Conservation (phyloP, 2,329 filamentous ascomycete species). For the Phialophora tarda region DNA sequence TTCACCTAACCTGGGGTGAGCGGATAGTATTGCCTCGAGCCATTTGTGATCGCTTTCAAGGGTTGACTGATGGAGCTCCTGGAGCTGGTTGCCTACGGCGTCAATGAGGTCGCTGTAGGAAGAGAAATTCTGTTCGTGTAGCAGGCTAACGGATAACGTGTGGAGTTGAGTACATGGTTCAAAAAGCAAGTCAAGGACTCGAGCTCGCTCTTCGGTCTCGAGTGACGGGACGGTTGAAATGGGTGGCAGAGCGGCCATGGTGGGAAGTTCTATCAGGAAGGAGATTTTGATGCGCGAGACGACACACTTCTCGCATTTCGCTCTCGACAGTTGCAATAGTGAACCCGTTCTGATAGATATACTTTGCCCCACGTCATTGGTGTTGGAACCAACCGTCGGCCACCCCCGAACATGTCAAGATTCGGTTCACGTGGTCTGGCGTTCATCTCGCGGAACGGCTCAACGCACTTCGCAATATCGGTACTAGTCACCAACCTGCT, state of each 20-base stretch:
- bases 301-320: neutral
- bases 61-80: constrained; percentile 60
- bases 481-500: neutral
- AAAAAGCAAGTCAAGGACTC: constrained; percentile 37
- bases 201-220: constrained; percentile 30
- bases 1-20: constrained; percentile 82
- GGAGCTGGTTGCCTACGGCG: constrained; percentile 68
- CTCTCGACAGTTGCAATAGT: neutral
- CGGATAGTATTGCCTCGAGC: constrained; percentile 74
- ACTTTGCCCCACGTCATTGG: constrained; percentile 15
- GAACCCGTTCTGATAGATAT: neutral
- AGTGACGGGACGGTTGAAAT: constrained; percentile 31
- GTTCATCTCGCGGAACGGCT: constrained; percentile 10
- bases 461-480: neutral
- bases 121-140: constrained; percentile 65
- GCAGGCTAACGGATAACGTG: constrained; percentile 69
- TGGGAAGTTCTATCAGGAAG: neutral
- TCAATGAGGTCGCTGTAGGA: constrained; percentile 74
- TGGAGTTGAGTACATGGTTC: constrained; percentile 80
- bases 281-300: neutral
- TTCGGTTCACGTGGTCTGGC: constrained; percentile 21
- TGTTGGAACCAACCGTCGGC: constrained; percentile 12
- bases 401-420: constrained; percentile 7
- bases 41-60: constrained; percentile 59
- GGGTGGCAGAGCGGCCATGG: constrained; percentile 57